Conservation (phyloP, 129 eudicot species). For the Lactuca saligna region DNA sequence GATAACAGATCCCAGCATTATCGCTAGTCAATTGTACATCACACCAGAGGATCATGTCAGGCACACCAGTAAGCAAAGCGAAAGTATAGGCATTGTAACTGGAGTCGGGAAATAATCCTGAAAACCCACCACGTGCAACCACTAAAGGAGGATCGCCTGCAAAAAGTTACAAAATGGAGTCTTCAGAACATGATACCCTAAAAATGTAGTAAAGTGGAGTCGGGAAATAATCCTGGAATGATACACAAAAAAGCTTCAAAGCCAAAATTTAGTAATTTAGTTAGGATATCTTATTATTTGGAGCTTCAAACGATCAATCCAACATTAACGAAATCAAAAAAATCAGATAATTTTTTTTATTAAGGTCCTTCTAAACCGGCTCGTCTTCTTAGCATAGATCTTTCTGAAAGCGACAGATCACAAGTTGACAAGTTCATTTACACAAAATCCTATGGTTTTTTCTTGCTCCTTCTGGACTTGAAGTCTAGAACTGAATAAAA, state of each 20-base stretch:
- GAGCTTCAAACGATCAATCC: conserved; percentile 12
- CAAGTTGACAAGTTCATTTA: neutral
- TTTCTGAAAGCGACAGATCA: conserved; percentile 22
- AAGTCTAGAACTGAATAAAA: neutral
- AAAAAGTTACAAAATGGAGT: conserved; percentile 11
- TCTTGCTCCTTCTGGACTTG: neutral
- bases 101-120: conserved; percentile 65
- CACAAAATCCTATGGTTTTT: neutral
- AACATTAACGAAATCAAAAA: conserved; percentile 1
- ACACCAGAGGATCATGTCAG: conserved; percentile 46
- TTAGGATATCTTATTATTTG: neutral
- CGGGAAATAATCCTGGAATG: conserved; percentile 3
- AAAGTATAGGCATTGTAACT: conserved; percentile 40
- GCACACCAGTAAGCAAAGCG: conserved; percentile 37
- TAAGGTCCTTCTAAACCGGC: neutral
- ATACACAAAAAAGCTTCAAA: neutral
- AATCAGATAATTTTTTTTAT: neutral
- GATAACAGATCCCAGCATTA: conserved; percentile 52
- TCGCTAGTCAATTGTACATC: conserved; percentile 63
- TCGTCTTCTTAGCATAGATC: conserved; percentile 9
- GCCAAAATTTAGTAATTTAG: neutral
- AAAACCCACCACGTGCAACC: conserved; percentile 69
- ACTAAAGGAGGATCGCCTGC: conserved; percentile 48
- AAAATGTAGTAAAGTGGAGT: neutral
- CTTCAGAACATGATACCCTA: conserved; percentile 25